A percentile compares a stretch with the other conserved stretches of the same genome.
Conservation (phyloP, 768 basidiomycete genomes). For the Tricholoma sp. region DNA sequence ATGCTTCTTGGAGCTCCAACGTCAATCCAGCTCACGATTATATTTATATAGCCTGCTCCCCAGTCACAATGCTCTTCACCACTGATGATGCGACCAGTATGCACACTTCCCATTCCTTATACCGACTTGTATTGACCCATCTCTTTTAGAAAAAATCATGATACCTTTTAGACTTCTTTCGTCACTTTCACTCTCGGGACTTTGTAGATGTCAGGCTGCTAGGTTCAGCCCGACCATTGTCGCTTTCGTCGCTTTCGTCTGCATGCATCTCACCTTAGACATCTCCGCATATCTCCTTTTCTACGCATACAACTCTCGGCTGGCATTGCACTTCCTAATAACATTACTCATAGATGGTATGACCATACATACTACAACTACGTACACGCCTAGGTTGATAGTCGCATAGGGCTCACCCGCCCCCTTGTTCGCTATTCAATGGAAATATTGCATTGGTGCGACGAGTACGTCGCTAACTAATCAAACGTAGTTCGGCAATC, state of each 20-base stretch:
- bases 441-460: neutral
- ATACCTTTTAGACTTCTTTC: conserved; percentile 11
- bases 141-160: conserved; percentile 17
- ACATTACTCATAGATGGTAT: conserved; percentile 18
- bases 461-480: neutral
- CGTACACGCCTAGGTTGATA: neutral
- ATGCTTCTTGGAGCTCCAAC: neutral
- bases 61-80: conserved; percentile 38
- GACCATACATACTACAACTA: conserved; percentile 5
- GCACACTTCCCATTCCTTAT: conserved; percentile 18
- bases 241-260: conserved; percentile 16
- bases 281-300: conserved; percentile 16
- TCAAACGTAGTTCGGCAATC: neutral
- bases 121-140: neutral
- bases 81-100: conserved; percentile 54
- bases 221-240: conserved; percentile 11
- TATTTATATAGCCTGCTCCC: conserved; percentile 26
- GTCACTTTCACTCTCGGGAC: conserved; percentile 12
- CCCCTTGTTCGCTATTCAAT: neutral
- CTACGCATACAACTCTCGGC: conserved; percentile 8
- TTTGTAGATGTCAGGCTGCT: conserved; percentile 15
- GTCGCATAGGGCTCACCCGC: conserved; percentile 5
- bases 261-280: conserved; percentile 21
- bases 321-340: conserved; percentile 15
- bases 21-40: conserved; percentile 7